Conservation (phyloP, 192 early-diverging fungal genomes). For the Linnemannia hyalina region DNA sequence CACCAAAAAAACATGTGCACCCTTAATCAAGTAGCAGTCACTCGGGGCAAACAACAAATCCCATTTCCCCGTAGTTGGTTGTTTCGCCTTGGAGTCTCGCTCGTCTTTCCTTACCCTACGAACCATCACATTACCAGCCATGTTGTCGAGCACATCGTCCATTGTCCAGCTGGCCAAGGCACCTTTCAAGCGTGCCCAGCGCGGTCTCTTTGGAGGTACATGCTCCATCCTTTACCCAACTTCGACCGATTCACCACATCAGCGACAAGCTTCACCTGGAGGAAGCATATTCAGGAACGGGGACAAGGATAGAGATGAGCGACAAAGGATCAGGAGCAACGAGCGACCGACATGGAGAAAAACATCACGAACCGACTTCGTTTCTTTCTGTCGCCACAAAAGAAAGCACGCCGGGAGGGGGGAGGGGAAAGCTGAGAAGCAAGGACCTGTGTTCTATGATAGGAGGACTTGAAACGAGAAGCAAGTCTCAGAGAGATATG, state of each 20-base stretch:
- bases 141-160: slow-evolving; percentile 53
- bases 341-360: too few species aligned
- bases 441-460: too few species aligned
- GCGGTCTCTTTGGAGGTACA: slow-evolving; percentile 68
- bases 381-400: too few species aligned
- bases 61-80: too few species aligned
- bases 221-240: too few species aligned
- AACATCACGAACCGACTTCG: too few species aligned
- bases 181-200: slow-evolving; percentile 69
- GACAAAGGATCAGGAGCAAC: not conserved
- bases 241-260: not conserved
- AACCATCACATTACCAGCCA: slow-evolving; percentile 4
- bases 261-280: not conserved
- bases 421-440: too few species aligned
- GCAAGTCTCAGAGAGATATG: too few species aligned
- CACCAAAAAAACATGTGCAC: not conserved
- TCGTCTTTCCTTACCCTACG: not conserved
- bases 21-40: slow-evolving; percentile 2
- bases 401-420: too few species aligned
- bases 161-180: slow-evolving; percentile 60
- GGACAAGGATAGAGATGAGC: not conserved
- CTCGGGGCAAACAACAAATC: not conserved
- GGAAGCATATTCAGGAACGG: not conserved
- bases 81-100: not conserved
- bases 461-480: too few species aligned